These are phyloP conservation scores for Goffeauzyma gilvescens DNA, from an alignment of 768 basidiomycete genomes.

Conservation along the genomic window DNA sequence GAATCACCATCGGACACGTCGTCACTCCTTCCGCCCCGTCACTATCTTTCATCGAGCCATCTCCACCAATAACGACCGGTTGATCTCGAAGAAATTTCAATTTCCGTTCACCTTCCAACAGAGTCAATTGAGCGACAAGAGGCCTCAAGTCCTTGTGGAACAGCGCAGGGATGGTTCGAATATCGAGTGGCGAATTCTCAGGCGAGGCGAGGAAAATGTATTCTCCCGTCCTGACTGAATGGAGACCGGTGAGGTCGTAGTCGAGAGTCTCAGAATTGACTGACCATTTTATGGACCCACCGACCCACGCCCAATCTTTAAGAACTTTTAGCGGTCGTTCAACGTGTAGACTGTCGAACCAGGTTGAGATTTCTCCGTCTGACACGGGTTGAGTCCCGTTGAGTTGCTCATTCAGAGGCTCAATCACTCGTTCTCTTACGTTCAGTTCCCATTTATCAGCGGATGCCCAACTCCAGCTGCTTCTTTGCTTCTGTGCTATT, in stretches of 20 bases:
- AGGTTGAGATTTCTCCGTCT: no score
- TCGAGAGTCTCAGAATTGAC: slow-evolving; percentile 11
- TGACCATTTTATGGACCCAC: slow-evolving; percentile 12
- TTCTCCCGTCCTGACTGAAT: slow-evolving; percentile 24
- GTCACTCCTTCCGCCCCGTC: neutral
- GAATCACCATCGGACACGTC: neutral
- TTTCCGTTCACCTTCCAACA: slow-evolving; percentile 25
- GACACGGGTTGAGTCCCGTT: no score
- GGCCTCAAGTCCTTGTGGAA: slow-evolving; percentile 7
- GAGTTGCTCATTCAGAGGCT: no score
- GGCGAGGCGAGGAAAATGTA: slow-evolving; percentile 23
- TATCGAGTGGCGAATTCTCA: slow-evolving; percentile 23
- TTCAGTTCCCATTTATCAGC: slow-evolving; percentile 21
- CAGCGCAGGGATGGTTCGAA: slow-evolving; percentile 21
- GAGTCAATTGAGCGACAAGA: slow-evolving; percentile 15
- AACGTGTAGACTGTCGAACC: no score
- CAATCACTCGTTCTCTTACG: slow-evolving; percentile 18
- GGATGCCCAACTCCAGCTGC: slow-evolving; percentile 18
- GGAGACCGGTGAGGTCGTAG: slow-evolving; percentile 26
- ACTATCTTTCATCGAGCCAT: neutral
- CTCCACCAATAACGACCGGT: neutral
- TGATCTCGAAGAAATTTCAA: slow-evolving; percentile 11
- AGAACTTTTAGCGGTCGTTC: no score
- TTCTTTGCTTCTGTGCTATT: slow-evolving; percentile 12
- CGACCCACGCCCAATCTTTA: slow-evolving; percentile 3